Base-by-base conservation (phyloP, 108 stramenopile species). In the Fistulifera solaris region DNA sequence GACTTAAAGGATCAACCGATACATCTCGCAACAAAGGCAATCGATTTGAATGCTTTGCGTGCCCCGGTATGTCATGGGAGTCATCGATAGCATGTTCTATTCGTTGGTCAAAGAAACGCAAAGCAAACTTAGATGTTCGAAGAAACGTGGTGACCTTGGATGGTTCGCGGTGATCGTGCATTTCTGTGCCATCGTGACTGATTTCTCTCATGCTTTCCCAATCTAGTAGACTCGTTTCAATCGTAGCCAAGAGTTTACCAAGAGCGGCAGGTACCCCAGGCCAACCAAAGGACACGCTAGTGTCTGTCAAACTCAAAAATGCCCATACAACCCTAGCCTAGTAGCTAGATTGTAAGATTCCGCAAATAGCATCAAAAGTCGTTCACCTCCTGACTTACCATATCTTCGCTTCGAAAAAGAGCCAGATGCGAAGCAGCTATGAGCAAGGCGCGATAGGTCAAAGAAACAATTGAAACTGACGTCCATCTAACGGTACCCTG, bases 1-100 rank as follows among this genome's bases (percentile, higher is more conserved):
- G 46, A 21, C 73, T 75, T 0, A 73, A 65, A 16, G 78, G 78
- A 52, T 79, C 78, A 14, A 75, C 52, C 7, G 64, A 31, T 12
- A 79, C 60, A 52, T 79, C 73, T 38, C 63, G 61, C 28, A 78
- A 38, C 19, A 60, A 45, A 6, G 76, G 76, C 1, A 52, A 60
- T 11, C 54, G 42, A 2, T 61, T 71, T 23, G 50, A 49, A 7
- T 24, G 2, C 19, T 59, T 12, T 0, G 51, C 1, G 12, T 16
- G 41, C 13, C 40, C 48, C 18, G 54, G 27, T 38, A 22, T 18
- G 47, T 52, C 54, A 21, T 66, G 68, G 22, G 65, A 63, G 19
- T 77, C 71, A 27, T 68, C 70, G 1, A 63, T 57, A 13, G 38
- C 46, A 47, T 68, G 69, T 2, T 56, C 56, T 11, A 73, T 39